Evolutionary conservation across 108 stramenopile species (phyloP), one percentile per base, ranked within the genome.

Genomic region (Stephanodiscus triporus): DNA sequence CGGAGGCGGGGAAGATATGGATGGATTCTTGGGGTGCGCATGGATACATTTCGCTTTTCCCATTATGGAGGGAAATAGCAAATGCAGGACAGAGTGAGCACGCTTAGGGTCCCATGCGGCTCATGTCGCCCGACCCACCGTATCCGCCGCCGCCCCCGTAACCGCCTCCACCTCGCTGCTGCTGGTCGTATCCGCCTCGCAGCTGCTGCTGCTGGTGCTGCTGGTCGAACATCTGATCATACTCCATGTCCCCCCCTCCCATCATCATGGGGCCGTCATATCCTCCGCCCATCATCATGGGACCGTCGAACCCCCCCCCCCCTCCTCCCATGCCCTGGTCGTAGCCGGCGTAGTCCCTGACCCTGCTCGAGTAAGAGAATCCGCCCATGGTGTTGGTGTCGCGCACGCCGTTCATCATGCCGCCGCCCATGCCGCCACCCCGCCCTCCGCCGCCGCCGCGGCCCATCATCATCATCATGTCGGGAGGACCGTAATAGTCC

Each of bases 361-460:
- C 68, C 57, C 68, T 54, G 57, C 68, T 69, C 38, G 68, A 69
- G 42, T 69, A 69, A 3, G 68, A 57, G 43, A 69, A 69, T 69
- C 68, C 68, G 0, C 30, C 37, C 16, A 69, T 56, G 20, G 68
- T 23, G 29, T 56, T 38, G 43, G 55, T 56, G 9, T 69, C 56
- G 27, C 68, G 37, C 1, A 66, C 50, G 26, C 66, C 66, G 43
- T 42, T 58, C 40, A 40, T 11, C 38, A 48, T 49, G 32, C 32
- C 32, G 32, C 32, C 32, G 4, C 2, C 5, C 50, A 29, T n/a
- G 29, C 17, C n/a, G 30, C 22, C 38, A 4, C 38, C 37, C 17
- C 68, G 4, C 32, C 32, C 32, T 34, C 32, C 32, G 5, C 32
- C 32, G 32, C 32, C 32, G 2, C 32, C 32, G 2, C 32, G 32